Percentiles rank a stretch among this genome's conserved stretches.
These are phyloP conservation scores for Hansenula lynferdii DNA, from an alignment of 1,139 yeast genomes.

Conservation along the genomic window DNA sequence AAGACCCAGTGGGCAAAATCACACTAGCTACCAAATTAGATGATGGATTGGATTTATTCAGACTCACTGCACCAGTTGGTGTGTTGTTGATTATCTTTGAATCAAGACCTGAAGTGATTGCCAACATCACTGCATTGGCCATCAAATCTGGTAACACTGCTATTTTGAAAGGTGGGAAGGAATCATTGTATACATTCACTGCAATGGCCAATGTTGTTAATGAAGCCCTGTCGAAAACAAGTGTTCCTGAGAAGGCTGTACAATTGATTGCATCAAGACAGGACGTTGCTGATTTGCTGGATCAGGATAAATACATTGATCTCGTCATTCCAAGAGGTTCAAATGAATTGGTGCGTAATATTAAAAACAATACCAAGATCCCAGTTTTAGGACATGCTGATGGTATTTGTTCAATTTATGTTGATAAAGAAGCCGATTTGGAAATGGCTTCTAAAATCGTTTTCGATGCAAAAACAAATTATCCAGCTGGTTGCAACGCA, in stretches of 20 bases:
- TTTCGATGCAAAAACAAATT: conserved; percentile 88
- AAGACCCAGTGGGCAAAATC: conserved; percentile 86
- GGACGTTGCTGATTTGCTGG: conserved; percentile 78
- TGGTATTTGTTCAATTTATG: conserved; percentile 87
- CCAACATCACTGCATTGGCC: conserved; percentile 93
- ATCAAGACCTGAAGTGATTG: conserved; percentile 97
- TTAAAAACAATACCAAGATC: conserved; percentile 83
- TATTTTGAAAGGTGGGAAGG: conserved; percentile 96
- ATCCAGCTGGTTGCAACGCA: conserved; percentile 98
- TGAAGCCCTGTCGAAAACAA: conserved; percentile 49
- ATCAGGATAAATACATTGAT: conserved; percentile 87
- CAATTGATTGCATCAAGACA: conserved; percentile 86
- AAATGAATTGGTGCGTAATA: conserved; percentile 79
- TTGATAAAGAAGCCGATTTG: conserved; percentile 72
- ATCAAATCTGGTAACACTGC: conserved; percentile 96
- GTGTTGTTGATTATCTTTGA: conserved; percentile 91
- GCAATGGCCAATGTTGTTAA: conserved; percentile 74
- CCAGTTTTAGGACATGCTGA: conserved; percentile 99
- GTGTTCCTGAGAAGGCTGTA: conserved; percentile 74
- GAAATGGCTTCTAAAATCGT: conserved; percentile 69
- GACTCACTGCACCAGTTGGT: conserved; percentile 93
- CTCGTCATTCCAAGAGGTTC: conserved; percentile 97
- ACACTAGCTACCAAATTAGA: conserved; percentile 82
- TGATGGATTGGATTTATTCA: conserved; percentile 74
- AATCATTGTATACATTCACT: conserved; percentile 77